phyloP scores from a whole-genome alignment of 495 filamentous ascomycete genomes.

The Chaetomium cochliodes region DNA sequence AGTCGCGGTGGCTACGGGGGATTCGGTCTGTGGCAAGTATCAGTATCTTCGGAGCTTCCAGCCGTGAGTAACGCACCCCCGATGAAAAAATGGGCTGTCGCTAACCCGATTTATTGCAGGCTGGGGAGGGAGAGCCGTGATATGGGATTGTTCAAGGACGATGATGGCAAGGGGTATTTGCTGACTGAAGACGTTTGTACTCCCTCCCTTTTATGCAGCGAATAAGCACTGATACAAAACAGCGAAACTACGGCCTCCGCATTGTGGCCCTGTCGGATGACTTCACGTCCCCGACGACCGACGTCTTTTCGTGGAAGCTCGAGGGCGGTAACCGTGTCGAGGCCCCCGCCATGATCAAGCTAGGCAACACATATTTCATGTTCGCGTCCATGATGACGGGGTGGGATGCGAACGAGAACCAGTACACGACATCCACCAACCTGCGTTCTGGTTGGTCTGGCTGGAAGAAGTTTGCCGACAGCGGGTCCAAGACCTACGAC shows the following conservation, averaged over 20 bases:
- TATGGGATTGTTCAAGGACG: conserved; percentile 61
- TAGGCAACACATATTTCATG: conserved; percentile 41
- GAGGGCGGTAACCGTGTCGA: conserved; percentile 37
- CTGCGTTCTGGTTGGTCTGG: conserved; percentile 52
- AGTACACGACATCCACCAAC: conserved; percentile 42
- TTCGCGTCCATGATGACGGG: conserved; percentile 44
- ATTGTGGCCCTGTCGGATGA: conserved; percentile 51
- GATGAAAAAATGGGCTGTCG: too few relatives aligned
- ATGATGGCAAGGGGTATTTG: conserved; percentile 61
- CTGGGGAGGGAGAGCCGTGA: conserved; percentile 57
- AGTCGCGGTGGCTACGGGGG: conserved; percentile 60
- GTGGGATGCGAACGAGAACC: conserved; percentile 62
- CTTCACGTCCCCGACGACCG: conserved; percentile 41
- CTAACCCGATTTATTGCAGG: not conserved
- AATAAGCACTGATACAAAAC: not conserved
- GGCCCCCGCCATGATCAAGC: conserved; percentile 46
- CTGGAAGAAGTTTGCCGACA: conserved; percentile 59
- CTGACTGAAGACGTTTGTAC: conserved; percentile 58
- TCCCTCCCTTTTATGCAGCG: conserved; percentile 19
- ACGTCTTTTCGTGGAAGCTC: conserved; percentile 27
- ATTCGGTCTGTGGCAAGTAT: conserved; percentile 59
- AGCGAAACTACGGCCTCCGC: conserved; percentile 53
- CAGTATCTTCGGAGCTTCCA: conserved; percentile 26
- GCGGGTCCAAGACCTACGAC: conserved; percentile 54
- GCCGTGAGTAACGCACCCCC: conserved; percentile 27